phyloP scores from a whole-genome alignment of 2,329 filamentous ascomycete species.

The Teratosphaeria destructans region DNA sequence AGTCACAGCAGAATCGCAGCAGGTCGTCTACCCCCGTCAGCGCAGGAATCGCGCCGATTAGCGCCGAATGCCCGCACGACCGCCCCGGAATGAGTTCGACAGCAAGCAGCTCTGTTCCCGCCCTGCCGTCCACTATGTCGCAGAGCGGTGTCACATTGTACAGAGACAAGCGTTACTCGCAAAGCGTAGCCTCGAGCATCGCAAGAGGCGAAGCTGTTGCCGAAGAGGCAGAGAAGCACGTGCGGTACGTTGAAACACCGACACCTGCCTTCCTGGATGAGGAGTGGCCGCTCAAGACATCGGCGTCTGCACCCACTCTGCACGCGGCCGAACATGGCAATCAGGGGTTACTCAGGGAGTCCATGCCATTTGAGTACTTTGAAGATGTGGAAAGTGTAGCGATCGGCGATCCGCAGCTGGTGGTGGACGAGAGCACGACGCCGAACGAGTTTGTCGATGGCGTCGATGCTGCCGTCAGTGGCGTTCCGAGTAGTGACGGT shows the following conservation, averaged over 20 bases:
- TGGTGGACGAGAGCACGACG: not conserved
- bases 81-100: not conserved
- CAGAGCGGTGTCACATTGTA: not conserved
- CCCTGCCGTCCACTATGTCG: not conserved
- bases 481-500: not conserved
- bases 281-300: not conserved
- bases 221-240: slow-evolving; percentile 2
- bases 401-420: not conserved
- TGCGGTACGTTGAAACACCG: not conserved
- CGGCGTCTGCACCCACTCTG: not conserved
- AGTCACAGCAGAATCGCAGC: not conserved
- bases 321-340: not conserved
- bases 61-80: not conserved
- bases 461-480: not conserved
- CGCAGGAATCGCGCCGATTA: not conserved
- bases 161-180: not conserved
- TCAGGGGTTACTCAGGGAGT: not conserved
- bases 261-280: not conserved
- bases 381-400: not conserved
- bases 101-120: not conserved
- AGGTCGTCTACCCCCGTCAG: not conserved
- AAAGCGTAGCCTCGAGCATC: slow-evolving; percentile 1
- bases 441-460: not conserved
- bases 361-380: not conserved
- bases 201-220: slow-evolving; percentile 2